phyloP scores from a whole-genome alignment of 352 stramenopile species.

The Globisporangium rhizosaccharum region DNA sequence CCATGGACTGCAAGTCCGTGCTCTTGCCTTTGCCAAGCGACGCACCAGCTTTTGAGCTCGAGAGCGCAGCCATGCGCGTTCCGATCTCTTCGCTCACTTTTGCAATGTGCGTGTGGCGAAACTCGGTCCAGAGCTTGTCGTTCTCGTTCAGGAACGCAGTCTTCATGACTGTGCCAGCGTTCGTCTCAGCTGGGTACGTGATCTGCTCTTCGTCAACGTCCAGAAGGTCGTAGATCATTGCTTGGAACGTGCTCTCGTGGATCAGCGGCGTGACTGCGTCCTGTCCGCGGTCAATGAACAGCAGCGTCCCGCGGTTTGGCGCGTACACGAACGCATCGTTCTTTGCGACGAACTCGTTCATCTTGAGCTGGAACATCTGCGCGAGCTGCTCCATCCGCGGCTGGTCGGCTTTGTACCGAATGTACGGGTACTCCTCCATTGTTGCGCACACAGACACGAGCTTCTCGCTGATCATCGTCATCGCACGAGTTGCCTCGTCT shows the following conservation, averaged over 20 bases:
- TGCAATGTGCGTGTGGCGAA: slow-evolving; percentile 95
- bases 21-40: slow-evolving; percentile 76
- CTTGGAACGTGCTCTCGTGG: slow-evolving; percentile 97
- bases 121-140: slow-evolving; percentile 95
- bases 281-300: slow-evolving; percentile 93
- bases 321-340: slow-evolving; percentile 91
- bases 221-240: slow-evolving; percentile 96
- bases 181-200: slow-evolving; percentile 87
- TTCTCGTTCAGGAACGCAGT: slow-evolving; percentile 96
- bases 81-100: slow-evolving; percentile 81
- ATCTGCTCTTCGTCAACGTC: slow-evolving; percentile 92
- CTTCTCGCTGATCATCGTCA: slow-evolving; percentile 80
- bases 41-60: slow-evolving; percentile 73
- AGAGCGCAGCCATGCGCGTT: slow-evolving; percentile 68
- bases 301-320: slow-evolving; percentile 85
- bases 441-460: slow-evolving; percentile 96
- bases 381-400: slow-evolving; percentile 85
- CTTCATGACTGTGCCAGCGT: slow-evolving; percentile 65
- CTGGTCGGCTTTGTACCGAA: slow-evolving; percentile 87
- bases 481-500: slow-evolving; percentile 30
- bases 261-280: slow-evolving; percentile 95
- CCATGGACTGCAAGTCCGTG: slow-evolving; percentile 90
- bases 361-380: slow-evolving; percentile 91
- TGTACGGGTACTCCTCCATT: slow-evolving; percentile 96
- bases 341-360: slow-evolving; percentile 92